A percentile compares a stretch with the other conserved stretches of the same genome.
phyloP scores from a whole-genome alignment of 2,329 filamentous ascomycete species.

The Albifimbria verrucaria region DNA sequence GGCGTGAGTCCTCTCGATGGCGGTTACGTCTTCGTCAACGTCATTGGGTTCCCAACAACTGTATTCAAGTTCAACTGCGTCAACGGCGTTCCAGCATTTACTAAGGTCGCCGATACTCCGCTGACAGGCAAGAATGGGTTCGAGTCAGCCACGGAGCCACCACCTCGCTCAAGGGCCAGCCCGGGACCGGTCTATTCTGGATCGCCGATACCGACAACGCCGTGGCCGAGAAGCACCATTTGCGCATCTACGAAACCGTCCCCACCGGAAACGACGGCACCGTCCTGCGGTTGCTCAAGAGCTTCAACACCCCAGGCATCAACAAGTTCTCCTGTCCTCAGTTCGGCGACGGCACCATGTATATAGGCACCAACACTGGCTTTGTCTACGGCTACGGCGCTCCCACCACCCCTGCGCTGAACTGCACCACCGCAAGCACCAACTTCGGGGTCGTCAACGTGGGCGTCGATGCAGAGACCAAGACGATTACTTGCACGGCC shows the following conservation, averaged over 20 bases:
- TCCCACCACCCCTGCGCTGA: conserved; percentile 1
- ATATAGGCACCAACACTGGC: conserved; percentile 1
- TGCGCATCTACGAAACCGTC: conserved; percentile 2
- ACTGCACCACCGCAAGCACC: conserved; percentile 1
- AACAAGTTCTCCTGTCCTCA: conserved; percentile 2
- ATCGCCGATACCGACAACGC: conserved; percentile 1
- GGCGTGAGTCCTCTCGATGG: conserved; percentile 1
- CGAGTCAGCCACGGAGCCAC: conserved; percentile 2
- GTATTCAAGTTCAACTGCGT: conserved; percentile 5
- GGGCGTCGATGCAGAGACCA: neutral
- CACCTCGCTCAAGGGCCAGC: conserved; percentile 2
- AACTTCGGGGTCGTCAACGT: conserved; percentile 2
- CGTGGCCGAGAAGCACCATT: neutral
- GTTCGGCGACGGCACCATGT: conserved; percentile 2
- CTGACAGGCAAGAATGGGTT: conserved; percentile 1
- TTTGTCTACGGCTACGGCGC: conserved; percentile 1
- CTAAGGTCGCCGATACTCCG: conserved; percentile 1
- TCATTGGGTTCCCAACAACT: conserved; percentile 1
- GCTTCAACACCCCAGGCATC: conserved; percentile 1
- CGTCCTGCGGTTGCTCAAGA: neutral
- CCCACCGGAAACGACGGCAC: neutral
- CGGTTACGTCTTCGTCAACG: conserved; percentile 3
- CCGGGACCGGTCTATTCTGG: conserved; percentile 2
- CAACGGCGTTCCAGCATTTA: conserved; percentile 2
- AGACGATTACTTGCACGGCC: conserved; percentile 2